A percentile compares a stretch with the other conserved stretches of the same genome.
phyloP scores from a whole-genome alignment of 257 asterid species.

The Henckelia pumila region DNA sequence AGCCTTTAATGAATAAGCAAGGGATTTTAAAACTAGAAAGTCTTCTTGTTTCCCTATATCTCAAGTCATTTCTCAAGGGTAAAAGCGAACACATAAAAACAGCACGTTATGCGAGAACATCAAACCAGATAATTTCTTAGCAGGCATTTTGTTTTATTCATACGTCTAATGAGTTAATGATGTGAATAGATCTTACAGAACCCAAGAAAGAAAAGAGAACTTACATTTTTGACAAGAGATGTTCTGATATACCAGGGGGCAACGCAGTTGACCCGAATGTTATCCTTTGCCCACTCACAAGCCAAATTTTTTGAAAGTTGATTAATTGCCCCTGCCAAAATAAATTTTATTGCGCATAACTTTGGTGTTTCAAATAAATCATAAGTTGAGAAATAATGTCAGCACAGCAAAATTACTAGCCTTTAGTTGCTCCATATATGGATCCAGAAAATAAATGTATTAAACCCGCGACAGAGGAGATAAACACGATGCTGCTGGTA shows the following conservation, averaged over 20 bases:
- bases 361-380: slow-evolving; percentile 13
- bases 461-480: slow-evolving; percentile 83
- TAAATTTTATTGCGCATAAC: slow-evolving; percentile 10
- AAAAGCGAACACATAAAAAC: background rate
- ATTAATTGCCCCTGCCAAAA: slow-evolving; percentile 76
- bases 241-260: slow-evolving; percentile 97
- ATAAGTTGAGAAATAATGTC: slow-evolving; percentile 1
- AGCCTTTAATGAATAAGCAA: background rate
- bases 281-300: slow-evolving; percentile 96
- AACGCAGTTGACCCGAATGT: slow-evolving; percentile 80
- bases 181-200: slow-evolving; percentile 11
- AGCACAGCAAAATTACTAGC: slow-evolving; percentile 29
- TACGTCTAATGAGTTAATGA: slow-evolving; percentile 15
- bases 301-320: slow-evolving; percentile 89
- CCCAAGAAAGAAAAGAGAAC: slow-evolving; percentile 24
- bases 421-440: slow-evolving; percentile 89
- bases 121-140: background rate
- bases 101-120: background rate
- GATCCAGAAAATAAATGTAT: slow-evolving; percentile 71
- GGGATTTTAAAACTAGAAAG: background rate
- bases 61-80: background rate
- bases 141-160: background rate
- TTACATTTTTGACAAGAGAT: slow-evolving; percentile 71
- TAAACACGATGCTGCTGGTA: slow-evolving; percentile 65
- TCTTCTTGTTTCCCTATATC: background rate